Conservation (phyloP, 257 asterid genomes). For the Plantago elongata region DNA sequence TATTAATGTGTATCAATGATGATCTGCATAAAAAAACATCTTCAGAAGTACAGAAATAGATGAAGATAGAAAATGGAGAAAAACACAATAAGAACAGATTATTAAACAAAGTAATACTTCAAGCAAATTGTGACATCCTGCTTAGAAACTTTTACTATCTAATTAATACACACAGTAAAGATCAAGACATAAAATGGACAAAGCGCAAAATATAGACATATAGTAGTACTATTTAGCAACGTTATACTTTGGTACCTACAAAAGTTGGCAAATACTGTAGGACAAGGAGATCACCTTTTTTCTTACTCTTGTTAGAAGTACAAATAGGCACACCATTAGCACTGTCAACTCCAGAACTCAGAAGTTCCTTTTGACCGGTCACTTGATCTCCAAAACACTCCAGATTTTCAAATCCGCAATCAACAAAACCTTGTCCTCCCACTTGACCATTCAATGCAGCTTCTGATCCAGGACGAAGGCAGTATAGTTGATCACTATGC, state of each 20-base stretch:
- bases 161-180: not conserved
- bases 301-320: slow-evolving; percentile 39
- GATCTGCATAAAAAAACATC: too few relatives aligned
- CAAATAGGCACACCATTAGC: slow-evolving; percentile 24
- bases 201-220: not conserved
- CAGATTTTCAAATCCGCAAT: slow-evolving; percentile 57
- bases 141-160: not conserved
- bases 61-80: too few relatives aligned
- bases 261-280: not conserved
- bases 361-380: slow-evolving; percentile 36
- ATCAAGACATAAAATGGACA: slow-evolving; percentile 2
- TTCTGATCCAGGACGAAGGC: slow-evolving; percentile 70
- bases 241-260: slow-evolving; percentile 9
- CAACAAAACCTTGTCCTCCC: slow-evolving; percentile 42
- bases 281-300: slow-evolving; percentile 39
- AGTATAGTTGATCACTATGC: slow-evolving; percentile 68
- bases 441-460: slow-evolving; percentile 42
- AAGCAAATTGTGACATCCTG: too few relatives aligned
- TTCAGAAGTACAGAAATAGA: too few relatives aligned
- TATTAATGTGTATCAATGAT: too few relatives aligned
- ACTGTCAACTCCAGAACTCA: slow-evolving; percentile 41
- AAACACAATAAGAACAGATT: too few relatives aligned
- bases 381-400: slow-evolving; percentile 53
- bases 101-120: too few relatives aligned
- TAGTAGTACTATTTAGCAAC: not conserved